Percentiles rank a stretch among this genome's conserved stretches.
Conservation (phyloP, 306 rosid species). For the Boehmeria nivea region DNA sequence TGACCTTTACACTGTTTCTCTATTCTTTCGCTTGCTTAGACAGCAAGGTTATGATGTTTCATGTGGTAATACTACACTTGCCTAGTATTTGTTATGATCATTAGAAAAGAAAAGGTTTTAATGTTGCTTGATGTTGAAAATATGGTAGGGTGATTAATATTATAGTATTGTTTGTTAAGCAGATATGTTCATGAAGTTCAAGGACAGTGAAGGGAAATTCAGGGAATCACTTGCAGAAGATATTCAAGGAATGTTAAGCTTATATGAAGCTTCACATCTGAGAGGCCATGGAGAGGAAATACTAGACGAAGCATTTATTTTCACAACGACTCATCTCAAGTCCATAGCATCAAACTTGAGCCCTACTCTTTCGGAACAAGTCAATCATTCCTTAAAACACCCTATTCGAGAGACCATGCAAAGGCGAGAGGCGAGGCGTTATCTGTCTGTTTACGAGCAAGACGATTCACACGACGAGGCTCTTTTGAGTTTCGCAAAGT, state of each 20-base stretch:
- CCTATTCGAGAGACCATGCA: constrained; percentile 21
- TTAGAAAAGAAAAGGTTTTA: no score
- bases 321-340: constrained; percentile 26
- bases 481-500: constrained; percentile 19
- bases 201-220: neutral
- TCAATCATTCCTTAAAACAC: constrained; percentile 9
- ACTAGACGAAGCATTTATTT: constrained; percentile 17
- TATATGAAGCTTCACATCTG: constrained; percentile 4
- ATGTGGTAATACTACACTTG: no score
- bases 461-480: constrained; percentile 10
- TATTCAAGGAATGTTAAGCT: no score
- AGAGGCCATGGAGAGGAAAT: constrained; percentile 13
- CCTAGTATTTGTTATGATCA: no score
- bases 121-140: no score
- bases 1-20: constrained; percentile 22
- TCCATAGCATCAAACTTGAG: no score
- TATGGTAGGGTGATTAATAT: no score
- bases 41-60: constrained; percentile 32
- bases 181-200: constrained; percentile 16
- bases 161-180: no score
- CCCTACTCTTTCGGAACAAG: constrained; percentile 4
- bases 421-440: constrained; percentile 16
- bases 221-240: no score
- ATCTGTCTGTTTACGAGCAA: constrained; percentile 19
- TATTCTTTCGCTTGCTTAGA: constrained; percentile 41